Evolutionary conservation across 108 stramenopile species (phyloP), one percentile per base, ranked within the genome.

Genomic region (Skeletonema tropicum): DNA sequence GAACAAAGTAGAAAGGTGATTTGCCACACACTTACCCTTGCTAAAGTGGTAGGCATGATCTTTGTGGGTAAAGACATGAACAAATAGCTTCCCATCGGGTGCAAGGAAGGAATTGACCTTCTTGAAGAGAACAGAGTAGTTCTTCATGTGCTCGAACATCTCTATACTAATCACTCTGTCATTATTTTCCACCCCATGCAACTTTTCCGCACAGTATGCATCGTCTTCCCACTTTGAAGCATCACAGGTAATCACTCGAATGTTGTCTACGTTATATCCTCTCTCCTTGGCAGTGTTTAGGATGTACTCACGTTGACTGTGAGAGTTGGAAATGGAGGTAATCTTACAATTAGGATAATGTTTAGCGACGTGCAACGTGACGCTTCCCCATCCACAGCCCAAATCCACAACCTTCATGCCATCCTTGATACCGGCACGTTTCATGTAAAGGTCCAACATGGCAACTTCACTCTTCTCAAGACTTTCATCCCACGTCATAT

Each of bases 111-210:
- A 58, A 29, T 88, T 52, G 19, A 99, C 79, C 78, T 96, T 97
- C 11, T 66, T 49, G 35, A 99, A 74, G 36, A 99, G 84, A 29
- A 49, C 31, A 30, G 89, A 66, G 76, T 99, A 99, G 78, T 99
- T 99, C 80, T 98, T 98, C 97, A 98, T 97, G 86, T 99, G 98
- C 76, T 99, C 98, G 62, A 99, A 95, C 89, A 94, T 94, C 81
- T 99, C 98, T 21, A 99, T 90, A 36, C 89, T 87, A 66, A 97
- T 83, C 39, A 97, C 96, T 21, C 92, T 85, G 74, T 98, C 96
- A 73, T 93, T 93, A 38, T 72, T 74, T 55, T 68, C 63, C 57
- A 94, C 88, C 11, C 86, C 93, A 38, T 83, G 73, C 75, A 91
- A 74, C 9, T 75, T 81, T 26, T 84, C 85, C 42, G 85, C 73